Evolutionary conservation across 73 alveolate species (phyloP).

Genomic region (Vitrella brassicaformis): DNA sequence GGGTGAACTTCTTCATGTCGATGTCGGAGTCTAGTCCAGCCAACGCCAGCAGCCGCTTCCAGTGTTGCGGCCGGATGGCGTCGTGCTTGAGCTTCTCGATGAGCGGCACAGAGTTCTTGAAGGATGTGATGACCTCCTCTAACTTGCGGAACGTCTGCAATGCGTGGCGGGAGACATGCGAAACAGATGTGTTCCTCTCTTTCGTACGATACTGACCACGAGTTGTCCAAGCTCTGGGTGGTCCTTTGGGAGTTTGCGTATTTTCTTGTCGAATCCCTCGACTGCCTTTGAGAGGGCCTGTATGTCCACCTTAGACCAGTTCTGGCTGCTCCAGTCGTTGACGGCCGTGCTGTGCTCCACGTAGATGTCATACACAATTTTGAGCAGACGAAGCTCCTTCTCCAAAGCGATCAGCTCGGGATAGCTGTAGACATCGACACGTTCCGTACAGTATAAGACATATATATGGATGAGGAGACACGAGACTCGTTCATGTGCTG

Average conservation of each 20-base stretch:
- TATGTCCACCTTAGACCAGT: slow-evolving; percentile 76
- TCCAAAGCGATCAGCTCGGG: slow-evolving; percentile 83
- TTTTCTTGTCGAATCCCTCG: slow-evolving; percentile 68
- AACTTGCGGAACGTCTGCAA: slow-evolving; percentile 21
- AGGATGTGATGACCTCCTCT: slow-evolving; percentile 44
- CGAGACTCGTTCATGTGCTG: too few species aligned
- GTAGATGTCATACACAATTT: slow-evolving; percentile 50
- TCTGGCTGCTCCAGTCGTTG: slow-evolving; percentile 77
- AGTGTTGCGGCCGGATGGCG: slow-evolving; percentile 81
- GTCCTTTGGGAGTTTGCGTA: slow-evolving; percentile 45
- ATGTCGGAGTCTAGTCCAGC: slow-evolving; percentile 76
- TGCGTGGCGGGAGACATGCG: not conserved
- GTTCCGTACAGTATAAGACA: too few species aligned
- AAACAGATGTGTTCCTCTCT: not conserved
- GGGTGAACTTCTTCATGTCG: slow-evolving; percentile 79
- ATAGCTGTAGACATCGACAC: too few species aligned
- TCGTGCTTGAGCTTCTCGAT: slow-evolving; percentile 72
- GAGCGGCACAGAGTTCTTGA: slow-evolving; percentile 63
- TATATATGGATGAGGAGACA: too few species aligned
- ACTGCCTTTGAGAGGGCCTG: slow-evolving; percentile 60
- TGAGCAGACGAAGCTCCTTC: slow-evolving; percentile 61
- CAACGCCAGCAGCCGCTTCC: slow-evolving; percentile 74
- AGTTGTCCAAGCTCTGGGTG: not conserved
- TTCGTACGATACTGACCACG: not conserved
- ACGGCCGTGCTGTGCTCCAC: slow-evolving; percentile 70